Evolutionary conservation across 805 yeast species (phyloP).

Genomic region (Myxozyma nipponensis): DNA sequence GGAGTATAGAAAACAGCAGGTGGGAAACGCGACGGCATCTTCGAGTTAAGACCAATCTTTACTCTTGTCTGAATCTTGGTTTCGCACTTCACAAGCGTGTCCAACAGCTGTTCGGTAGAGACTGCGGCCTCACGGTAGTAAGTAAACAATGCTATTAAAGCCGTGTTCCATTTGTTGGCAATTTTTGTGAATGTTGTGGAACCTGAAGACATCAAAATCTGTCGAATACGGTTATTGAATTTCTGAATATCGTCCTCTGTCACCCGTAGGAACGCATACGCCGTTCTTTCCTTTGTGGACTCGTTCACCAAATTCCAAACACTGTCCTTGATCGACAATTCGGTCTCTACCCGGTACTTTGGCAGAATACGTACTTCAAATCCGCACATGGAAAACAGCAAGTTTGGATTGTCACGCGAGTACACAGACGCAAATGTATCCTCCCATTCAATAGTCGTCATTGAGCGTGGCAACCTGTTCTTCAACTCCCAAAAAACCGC

Average conservation of each 20-base stretch:
- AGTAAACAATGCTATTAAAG: conserved; percentile 76
- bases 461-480: conserved; percentile 70
- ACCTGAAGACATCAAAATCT: conserved; percentile 91
- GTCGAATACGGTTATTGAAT: conserved; percentile 80
- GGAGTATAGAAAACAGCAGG: conserved; percentile 99
- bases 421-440: conserved; percentile 82
- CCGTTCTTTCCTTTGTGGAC: conserved; percentile 75
- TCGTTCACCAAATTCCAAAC: conserved; percentile 84
- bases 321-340: conserved; percentile 64
- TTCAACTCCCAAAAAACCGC: conserved; percentile 90
- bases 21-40: conserved; percentile 98
- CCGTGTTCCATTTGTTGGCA: conserved; percentile 94
- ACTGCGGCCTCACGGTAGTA: conserved; percentile 92
- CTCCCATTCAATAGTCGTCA: conserved; percentile 74
- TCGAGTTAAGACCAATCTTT: conserved; percentile 90
- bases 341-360: conserved; percentile 51
- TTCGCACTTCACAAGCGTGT: conserved; percentile 82
- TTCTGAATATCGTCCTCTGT: conserved; percentile 72
- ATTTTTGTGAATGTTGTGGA: conserved; percentile 92
- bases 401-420: conserved; percentile 82
- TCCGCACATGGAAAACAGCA: conserved; percentile 88
- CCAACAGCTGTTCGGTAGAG: conserved; percentile 72
- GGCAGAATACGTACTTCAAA: conserved; percentile 91
- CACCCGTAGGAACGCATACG: conserved; percentile 81
- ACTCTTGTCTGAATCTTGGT: conserved; percentile 91